phyloP scores from a whole-genome alignment of 164 flowering plant species.

The Euptelea pleiosperma region DNA sequence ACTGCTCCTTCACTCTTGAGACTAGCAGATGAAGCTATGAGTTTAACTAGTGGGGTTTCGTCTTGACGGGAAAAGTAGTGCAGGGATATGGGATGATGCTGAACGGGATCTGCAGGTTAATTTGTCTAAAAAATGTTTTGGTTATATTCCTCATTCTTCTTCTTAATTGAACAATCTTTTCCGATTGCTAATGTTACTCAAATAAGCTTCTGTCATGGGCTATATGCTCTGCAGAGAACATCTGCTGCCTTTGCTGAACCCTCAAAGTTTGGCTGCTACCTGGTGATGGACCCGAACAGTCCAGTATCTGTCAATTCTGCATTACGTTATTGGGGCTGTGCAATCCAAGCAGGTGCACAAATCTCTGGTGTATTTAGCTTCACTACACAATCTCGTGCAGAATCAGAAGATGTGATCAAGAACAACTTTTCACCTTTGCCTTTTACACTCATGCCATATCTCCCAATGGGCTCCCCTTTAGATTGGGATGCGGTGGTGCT shows the following conservation, averaged over 20 bases:
- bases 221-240: slow-evolving; percentile 51
- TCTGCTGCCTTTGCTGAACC: slow-evolving; percentile 59
- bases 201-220: slow-evolving; percentile 4
- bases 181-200: slow-evolving; percentile 3
- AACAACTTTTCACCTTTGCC: slow-evolving; percentile 65
- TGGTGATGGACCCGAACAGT: slow-evolving; percentile 57
- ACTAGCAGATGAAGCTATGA: slow-evolving; percentile 65
- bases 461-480: slow-evolving; percentile 29
- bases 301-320: slow-evolving; percentile 52
- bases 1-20: slow-evolving; percentile 77
- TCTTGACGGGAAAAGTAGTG: slow-evolving; percentile 53
- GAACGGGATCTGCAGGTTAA: slow-evolving; percentile 64
- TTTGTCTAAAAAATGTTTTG: background rate
- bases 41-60: slow-evolving; percentile 32
- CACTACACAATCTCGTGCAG: slow-evolving; percentile 22
- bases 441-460: slow-evolving; percentile 50
- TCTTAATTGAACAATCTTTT: background rate
- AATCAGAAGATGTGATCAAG: slow-evolving; percentile 27
- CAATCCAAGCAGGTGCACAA: slow-evolving; percentile 82
- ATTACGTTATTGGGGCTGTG: slow-evolving; percentile 84
- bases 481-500: slow-evolving; percentile 54
- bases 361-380: slow-evolving; percentile 70
- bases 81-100: slow-evolving; percentile 67
- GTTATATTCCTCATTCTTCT: background rate
- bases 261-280: slow-evolving; percentile 58